Evolutionary conservation across 768 basidiomycete genomes (phyloP).

Genomic region (Mycena sanguinolenta): DNA sequence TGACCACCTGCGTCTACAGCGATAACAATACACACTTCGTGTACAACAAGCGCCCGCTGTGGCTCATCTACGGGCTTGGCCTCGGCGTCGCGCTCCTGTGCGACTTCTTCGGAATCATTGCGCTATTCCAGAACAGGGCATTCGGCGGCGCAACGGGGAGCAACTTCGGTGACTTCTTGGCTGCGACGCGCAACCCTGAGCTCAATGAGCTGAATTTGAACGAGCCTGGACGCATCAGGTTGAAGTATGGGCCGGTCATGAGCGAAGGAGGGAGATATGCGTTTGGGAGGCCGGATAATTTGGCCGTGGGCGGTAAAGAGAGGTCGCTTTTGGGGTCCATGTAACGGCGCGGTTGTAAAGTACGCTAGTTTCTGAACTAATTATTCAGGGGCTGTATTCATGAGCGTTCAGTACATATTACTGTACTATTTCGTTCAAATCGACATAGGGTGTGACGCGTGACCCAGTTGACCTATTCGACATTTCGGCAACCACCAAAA

Average conservation of each 20-base stretch:
- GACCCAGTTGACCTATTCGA: too few species aligned
- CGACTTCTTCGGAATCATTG: background rate
- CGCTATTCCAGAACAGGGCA: background rate
- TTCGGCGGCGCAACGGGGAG: background rate
- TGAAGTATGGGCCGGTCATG: background rate
- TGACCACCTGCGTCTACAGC: background rate
- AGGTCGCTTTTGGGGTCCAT: slow-evolving; percentile 5
- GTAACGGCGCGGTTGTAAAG: slow-evolving; percentile 1
- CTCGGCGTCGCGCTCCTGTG: slow-evolving; percentile 1
- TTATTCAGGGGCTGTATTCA: too few species aligned
- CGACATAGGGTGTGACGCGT: too few species aligned
- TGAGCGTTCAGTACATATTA: too few species aligned
- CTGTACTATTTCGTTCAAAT: too few species aligned
- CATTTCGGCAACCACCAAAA: too few species aligned
- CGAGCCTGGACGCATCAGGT: background rate
- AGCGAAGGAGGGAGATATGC: slow-evolving; percentile 7
- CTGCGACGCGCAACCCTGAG: slow-evolving; percentile 1
- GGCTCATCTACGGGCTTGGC: slow-evolving; percentile 1
- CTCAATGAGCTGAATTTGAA: background rate
- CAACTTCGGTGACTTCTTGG: background rate
- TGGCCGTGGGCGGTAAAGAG: slow-evolving; percentile 3
- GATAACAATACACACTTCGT: background rate
- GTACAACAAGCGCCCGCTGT: background rate
- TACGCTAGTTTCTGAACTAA: slow-evolving; percentile 7
- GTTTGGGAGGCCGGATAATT: background rate